Base-by-base conservation (phyloP, 306 rosid species). In the Prunus salicina region DNA sequence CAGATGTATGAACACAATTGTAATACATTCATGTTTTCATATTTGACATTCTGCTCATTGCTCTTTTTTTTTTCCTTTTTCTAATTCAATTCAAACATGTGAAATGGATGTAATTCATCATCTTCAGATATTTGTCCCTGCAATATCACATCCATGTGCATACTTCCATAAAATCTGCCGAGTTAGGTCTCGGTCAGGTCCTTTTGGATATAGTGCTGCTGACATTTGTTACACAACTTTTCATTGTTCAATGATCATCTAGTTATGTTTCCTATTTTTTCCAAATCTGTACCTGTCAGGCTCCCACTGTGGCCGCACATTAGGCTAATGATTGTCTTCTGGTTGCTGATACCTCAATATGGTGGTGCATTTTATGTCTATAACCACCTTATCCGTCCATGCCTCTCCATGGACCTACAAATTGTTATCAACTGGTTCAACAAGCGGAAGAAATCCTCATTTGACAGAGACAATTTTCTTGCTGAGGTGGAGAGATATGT, bases 351-450 rank as follows among this genome's bases (percentile, higher is more conserved):
- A 11, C 92, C 95, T 2, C 82, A 82, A 74, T 90, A 86, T 53
- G 76, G 84, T 61, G 88, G 90, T 69, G 81, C 91, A 45, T 77
- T 76, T 18, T 55, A 74, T 81, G 86, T 80, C 71, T 90, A 87
- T 58, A 74, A 56, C 47, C 75, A 50, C 27, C 50, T 86, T 71
- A 14, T 86, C 69, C 72, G 32, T 24, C 60, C 79, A 20, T 76
- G 52, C 62, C 18, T 84, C 72, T 64, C 73, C 25, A 9, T 72
- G 67, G 78, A 80, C 51, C 45, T 67, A 50, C 78, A 76, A 41
- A 64, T 16, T 38, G 7, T 69, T 61, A n/a, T 67, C 2, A 43
- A 68, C 72, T 50, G 71, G 77, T 79, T 84, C 69, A 62, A 60
- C 24, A 77, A 67, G 53, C 64, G 60, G 84, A 79, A 41, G 82